Percentiles rank a stretch among this genome's conserved stretches.
phyloP scores from a whole-genome alignment of 495 filamentous ascomycete genomes.

The Aspergillus leporis region DNA sequence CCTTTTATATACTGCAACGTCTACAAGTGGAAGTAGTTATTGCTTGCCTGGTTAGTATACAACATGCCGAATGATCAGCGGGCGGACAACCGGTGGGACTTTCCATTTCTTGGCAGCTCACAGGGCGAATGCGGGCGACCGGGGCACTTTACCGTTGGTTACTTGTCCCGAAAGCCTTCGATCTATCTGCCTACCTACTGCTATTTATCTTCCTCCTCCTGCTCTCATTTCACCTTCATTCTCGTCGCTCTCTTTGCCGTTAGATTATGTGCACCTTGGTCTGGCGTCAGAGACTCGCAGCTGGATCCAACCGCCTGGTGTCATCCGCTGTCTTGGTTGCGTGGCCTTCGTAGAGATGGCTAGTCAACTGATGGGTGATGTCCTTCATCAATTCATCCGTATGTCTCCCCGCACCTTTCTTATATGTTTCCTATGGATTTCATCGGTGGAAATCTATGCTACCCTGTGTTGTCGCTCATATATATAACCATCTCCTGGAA shows the following conservation, averaged over 20 bases:
- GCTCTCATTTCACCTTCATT: neutral
- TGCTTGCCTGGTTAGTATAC: neutral
- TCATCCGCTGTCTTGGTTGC: constrained; percentile 28
- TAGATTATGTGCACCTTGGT: constrained; percentile 38
- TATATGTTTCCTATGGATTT: neutral
- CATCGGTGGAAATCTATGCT: neutral
- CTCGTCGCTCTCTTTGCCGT: constrained; percentile 6
- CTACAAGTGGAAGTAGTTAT: too few species aligned
- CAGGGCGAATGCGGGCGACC: neutral
- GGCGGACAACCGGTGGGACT: constrained; percentile 4
- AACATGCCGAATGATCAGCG: neutral
- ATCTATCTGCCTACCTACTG: neutral
- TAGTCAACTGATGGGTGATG: constrained; percentile 38
- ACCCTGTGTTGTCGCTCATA: neutral
- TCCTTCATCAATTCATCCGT: constrained; percentile 43
- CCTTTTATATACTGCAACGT: too few species aligned
- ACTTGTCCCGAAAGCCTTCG: constrained; percentile 3
- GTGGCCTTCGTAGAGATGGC: constrained; percentile 38
- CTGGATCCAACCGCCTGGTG: constrained; percentile 35
- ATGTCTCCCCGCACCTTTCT: constrained; percentile 20
- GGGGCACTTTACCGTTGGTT: neutral
- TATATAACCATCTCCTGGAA: neutral
- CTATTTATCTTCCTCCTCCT: constrained; percentile 2
- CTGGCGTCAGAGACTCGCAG: constrained; percentile 30
- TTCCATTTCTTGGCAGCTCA: neutral